A percentile compares a stretch with the other conserved stretches of the same genome.
These are phyloP conservation scores for Coemansia sp. DNA, from an alignment of 192 early-diverging fungal species.

Conservation along the genomic window DNA sequence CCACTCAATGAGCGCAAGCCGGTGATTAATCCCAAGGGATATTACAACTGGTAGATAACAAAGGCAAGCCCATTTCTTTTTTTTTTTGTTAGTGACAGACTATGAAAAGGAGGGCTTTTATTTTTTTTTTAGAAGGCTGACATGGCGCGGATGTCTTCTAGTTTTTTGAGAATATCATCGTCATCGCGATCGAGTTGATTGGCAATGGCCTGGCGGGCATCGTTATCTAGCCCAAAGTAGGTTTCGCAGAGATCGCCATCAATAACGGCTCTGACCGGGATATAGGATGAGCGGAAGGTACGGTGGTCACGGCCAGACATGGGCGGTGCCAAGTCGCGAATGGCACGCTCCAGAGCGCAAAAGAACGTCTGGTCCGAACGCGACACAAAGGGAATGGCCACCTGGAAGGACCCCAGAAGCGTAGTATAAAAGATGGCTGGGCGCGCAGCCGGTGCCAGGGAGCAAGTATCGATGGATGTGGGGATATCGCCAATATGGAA, in stretches of 20 bases:
- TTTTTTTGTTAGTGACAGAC: neutral
- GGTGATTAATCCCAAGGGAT: slow-evolving; percentile 61
- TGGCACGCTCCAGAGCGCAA: slow-evolving; percentile 82
- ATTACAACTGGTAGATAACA: slow-evolving; percentile 65
- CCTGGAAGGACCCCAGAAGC: slow-evolving; percentile 76
- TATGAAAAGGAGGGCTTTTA: neutral
- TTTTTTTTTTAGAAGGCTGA: slow-evolving; percentile 51
- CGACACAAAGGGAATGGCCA: slow-evolving; percentile 79
- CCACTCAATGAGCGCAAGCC: slow-evolving; percentile 67
- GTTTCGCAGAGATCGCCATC: slow-evolving; percentile 96
- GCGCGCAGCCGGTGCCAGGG: slow-evolving; percentile 79
- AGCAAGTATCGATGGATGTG: slow-evolving; percentile 71
- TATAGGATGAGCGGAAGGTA: slow-evolving; percentile 70
- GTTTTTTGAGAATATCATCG: slow-evolving; percentile 82
- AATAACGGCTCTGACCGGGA: slow-evolving; percentile 65
- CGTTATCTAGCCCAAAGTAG: slow-evolving; percentile 35
- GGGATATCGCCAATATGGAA: slow-evolving; percentile 86
- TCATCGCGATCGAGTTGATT: slow-evolving; percentile 82
- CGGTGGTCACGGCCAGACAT: slow-evolving; percentile 83
- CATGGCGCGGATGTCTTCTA: slow-evolving; percentile 80
- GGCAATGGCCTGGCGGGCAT: slow-evolving; percentile 53
- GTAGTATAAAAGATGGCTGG: slow-evolving; percentile 84
- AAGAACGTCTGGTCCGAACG: slow-evolving; percentile 93
- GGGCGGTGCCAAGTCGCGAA: slow-evolving; percentile 77
- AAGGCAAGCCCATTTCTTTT: slow-evolving; percentile 1